Conservation (phyloP, 139 green algal species). For the Limnomonas spitsbergensis region DNA sequence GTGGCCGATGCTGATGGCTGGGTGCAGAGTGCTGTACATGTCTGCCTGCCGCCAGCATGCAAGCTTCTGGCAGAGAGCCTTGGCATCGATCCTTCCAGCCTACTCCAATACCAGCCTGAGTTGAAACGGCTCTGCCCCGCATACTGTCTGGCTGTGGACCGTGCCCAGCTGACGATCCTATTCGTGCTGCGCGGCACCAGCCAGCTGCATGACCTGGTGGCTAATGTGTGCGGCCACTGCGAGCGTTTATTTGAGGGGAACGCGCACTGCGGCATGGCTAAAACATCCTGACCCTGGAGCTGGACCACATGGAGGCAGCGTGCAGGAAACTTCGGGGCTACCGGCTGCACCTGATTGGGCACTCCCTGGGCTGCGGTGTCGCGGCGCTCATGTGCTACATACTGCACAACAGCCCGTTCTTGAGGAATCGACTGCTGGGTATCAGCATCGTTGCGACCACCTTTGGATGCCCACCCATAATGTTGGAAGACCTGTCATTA, state of each 20-base stretch:
- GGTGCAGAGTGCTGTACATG: not conserved
- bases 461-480: not conserved
- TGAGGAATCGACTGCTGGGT: not conserved
- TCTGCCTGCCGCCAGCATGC: not conserved
- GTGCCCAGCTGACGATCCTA: not conserved
- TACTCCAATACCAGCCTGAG: not conserved
- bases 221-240: slow-evolving; percentile 11
- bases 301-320: not conserved
- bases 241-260: slow-evolving; percentile 1
- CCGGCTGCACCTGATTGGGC: slow-evolving; percentile 35
- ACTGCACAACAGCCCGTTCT: slow-evolving; percentile 18
- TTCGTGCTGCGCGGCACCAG: slow-evolving; percentile 16
- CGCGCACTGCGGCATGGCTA: slow-evolving; percentile 18
- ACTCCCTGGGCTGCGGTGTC: slow-evolving; percentile 47
- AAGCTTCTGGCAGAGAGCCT: not conserved
- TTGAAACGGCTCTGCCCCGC: not conserved
- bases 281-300: slow-evolving; percentile 12
- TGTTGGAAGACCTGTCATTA: not conserved
- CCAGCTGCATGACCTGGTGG: slow-evolving; percentile 13
- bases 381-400: slow-evolving; percentile 46
- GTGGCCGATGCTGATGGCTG: not conserved
- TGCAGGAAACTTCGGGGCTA: too few relatives aligned
- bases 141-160: slow-evolving; percentile 14
- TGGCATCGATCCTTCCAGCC: not conserved
- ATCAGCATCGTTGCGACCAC: not conserved